Evolutionary conservation across 2,329 filamentous ascomycete species (phyloP).

Genomic region (Pseudocercospora pini-densiflorae): DNA sequence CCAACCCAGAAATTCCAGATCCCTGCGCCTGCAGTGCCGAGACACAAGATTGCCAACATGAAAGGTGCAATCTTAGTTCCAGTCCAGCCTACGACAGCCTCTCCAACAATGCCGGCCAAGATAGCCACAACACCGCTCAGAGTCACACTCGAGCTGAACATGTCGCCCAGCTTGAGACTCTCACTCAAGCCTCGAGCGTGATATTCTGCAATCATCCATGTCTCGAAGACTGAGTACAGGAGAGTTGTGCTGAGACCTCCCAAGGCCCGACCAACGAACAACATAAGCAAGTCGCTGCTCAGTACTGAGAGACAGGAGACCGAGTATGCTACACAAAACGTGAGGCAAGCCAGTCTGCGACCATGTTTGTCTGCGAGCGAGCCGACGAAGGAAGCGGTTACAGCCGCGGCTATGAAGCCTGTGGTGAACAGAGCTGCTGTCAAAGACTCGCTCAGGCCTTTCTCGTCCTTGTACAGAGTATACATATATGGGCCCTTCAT

Average conservation of each 20-base stretch:
- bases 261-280: conserved; percentile 59
- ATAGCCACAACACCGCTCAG: conserved; percentile 63
- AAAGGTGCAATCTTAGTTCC: conserved; percentile 59
- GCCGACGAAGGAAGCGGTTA: conserved; percentile 56
- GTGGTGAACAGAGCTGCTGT: conserved; percentile 54
- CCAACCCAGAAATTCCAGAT: conserved; percentile 58
- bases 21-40: conserved; percentile 50
- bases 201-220: conserved; percentile 66
- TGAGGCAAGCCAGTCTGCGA: conserved; percentile 57
- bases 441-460: conserved; percentile 49
- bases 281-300: conserved; percentile 48
- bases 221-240: conserved; percentile 64
- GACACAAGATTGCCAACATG: conserved; percentile 51
- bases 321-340: conserved; percentile 60
- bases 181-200: conserved; percentile 51
- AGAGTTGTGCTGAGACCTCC: conserved; percentile 62
- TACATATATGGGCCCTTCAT: conserved; percentile 55
- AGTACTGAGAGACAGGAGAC: conserved; percentile 59
- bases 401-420: conserved; percentile 56
- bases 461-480: conserved; percentile 58
- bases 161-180: conserved; percentile 52
- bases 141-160: conserved; percentile 60
- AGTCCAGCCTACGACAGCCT: conserved; percentile 54
- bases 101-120: conserved; percentile 56
- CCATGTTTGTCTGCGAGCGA: conserved; percentile 56